Base-by-base conservation (phyloP, 805 yeast genomes). In the Ogataea parapolymorpha region DNA sequence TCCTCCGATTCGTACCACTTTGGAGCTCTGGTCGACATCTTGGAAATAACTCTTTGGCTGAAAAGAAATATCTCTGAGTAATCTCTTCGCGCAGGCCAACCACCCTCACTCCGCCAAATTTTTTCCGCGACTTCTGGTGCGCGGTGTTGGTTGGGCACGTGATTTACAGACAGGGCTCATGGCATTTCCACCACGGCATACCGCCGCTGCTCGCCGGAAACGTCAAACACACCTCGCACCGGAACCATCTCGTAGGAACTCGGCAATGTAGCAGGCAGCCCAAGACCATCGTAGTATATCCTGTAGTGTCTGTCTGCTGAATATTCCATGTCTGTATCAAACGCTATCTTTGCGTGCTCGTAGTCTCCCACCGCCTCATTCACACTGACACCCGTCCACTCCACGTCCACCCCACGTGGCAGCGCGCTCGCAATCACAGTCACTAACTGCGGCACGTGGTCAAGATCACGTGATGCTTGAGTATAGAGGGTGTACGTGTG, bases 1-100 rank as follows among this genome's bases (percentile, higher is more conserved):
- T 82, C 86, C 79, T 85, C 91, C 67, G 95, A 82, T 71, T 86
- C 88, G 80, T 86, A 89, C 95, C 95, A 86, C 79, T 83, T 84
- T 73, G 87, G 85, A 67, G 93, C 91, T 48, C 43, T 52, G 46
- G 60, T 45, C 59, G 51, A 41, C 66, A 59, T 66, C 60, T 62
- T 47, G 35, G 49, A 32, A 26, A 41, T 37, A 37, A 44, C 37
- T 41, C 30, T 35, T 23, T 41, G 31, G 32, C 38, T 29, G 31
- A 40, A 31, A 35, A 40, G 43, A 40, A 32, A 40, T 30, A 34
- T 29, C 32, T 40, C 31, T 40, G 43, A 40, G 39, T 40, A 40
- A 40, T 40, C 28, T 24, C 37, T 35, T 40, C 42, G 37, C 37
- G 37, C 22, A 16, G 39, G 15, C 25, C 15, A 10, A 31, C 31